Evolutionary conservation across 345 rosid species (phyloP).

Genomic region (Ceriops decandra): DNA sequence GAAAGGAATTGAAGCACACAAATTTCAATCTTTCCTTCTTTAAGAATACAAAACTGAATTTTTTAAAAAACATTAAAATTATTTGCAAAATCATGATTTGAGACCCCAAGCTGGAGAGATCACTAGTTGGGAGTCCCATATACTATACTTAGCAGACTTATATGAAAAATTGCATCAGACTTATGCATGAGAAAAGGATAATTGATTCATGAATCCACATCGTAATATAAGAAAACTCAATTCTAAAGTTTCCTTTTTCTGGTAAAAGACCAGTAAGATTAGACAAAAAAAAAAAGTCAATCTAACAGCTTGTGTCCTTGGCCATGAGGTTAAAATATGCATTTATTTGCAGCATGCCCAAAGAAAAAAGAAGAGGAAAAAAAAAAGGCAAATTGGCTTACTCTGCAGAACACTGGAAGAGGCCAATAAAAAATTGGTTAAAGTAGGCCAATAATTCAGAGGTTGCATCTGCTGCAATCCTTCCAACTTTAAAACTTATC

Average conservation of each 20-base stretch:
- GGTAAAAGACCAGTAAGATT: no score
- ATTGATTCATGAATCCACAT: no score
- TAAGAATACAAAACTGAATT: not conserved
- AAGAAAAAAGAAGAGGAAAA: not conserved
- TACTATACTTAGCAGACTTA: no score
- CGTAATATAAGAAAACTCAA: no score
- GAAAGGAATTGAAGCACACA: not conserved
- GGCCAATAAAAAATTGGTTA: conserved; percentile 52
- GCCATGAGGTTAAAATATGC: no score
- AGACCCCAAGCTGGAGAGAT: not conserved
- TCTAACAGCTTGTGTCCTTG: no score
- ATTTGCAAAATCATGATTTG: not conserved
- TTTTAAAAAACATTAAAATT: not conserved
- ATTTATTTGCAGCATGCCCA: no score
- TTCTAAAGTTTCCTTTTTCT: no score
- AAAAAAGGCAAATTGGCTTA: conserved; percentile 30
- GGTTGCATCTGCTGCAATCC: conserved; percentile 74
- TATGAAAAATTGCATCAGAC: no score
- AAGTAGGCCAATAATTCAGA: conserved; percentile 51
- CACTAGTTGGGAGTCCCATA: no score
- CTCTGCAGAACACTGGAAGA: conserved; percentile 68
- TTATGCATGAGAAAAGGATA: no score
- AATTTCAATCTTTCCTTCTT: not conserved
- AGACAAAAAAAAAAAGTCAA: no score
- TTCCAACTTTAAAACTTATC: conserved; percentile 68